Evolutionary conservation across 495 filamentous ascomycete genomes (phyloP), one percentile per base, ranked within the genome.

Genomic region (Schizothecium vesticola): DNA sequence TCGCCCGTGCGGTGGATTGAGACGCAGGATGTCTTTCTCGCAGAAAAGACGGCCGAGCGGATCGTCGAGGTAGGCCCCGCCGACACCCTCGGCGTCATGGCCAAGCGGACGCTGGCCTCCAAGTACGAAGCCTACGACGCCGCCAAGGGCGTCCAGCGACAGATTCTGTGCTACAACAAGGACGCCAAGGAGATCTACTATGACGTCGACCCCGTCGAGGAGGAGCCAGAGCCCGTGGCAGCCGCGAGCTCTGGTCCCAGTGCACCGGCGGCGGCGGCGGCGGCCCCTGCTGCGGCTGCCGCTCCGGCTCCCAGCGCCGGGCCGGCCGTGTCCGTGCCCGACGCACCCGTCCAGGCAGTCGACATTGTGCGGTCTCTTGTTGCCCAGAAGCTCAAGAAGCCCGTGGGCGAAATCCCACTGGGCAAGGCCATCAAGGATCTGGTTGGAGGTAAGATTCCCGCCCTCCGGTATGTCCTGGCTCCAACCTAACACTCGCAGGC

Each of bases 161-260:
- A 98, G 80, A 98, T 99, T 79, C 88, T 98, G 56, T 98, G 95
- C 84, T 99, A 98, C 85, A 97, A 96, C 81, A 99, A 99, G 79
- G 95, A 99, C 76, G 92, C 93, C 11, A 97, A 97, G 78, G 95
- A 98, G 77, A 99, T 99, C 71, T 99, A 99, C 83, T 99, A 99
- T 78, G 94, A 97, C 78, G 92, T 97, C 55, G 95, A 99, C 75
- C 96, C 96, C 1, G 86, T 95, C 13, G 93, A 96, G 74, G 95
- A 99, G 57, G 94, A 97, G 80, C 86, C 89, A 24, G 89, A 88
- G 70, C 76, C 89, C 29, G 71, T 85, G 23, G 75, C 83, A 24
- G 79, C 84, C 28, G 73, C 85, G 13, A 81, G 79, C 66, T 73
- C 78, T 28, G 16, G 36, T 7, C 77, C 81, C 21, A 75, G 74